Evolutionary conservation across 2,329 filamentous ascomycete genomes (phyloP), one percentile per base, ranked within the genome.

Genomic region (Graphilbum ipis-grandicollis): DNA sequence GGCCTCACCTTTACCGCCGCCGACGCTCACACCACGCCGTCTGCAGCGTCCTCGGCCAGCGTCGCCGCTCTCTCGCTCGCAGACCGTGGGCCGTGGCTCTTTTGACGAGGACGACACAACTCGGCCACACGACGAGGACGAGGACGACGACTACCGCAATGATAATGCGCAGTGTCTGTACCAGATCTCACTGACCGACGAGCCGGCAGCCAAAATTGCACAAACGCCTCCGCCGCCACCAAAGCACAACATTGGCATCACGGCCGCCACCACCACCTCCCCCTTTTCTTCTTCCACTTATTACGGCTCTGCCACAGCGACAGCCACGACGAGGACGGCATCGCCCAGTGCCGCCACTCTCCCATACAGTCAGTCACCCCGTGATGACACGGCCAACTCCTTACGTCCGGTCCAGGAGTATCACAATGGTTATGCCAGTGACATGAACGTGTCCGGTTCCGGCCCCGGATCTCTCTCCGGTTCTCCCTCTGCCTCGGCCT

Each of bases 341-440:
- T 7, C 28, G 14, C 8, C 28, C 6, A 10, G 8, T 9, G 14
- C 28, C 9, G 28, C 14, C 37, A n/a, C n/a, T n/a, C n/a, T n/a
- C n/a, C n/a, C n/a, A n/a, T n/a, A n/a, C n/a, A n/a, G n/a, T n/a
- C n/a, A n/a, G n/a, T n/a, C n/a, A n/a, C n/a, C 35, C 42, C 28
- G 23, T 31, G 17, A 17, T 14, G 32, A 34, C 34, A 35, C 26
- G 19, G 31, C 34, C 26, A 19, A 15, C 28, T 32, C 36, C 8
- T 40, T 42, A 9, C 42, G 40, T 10, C 50, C 52, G 8, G 43
- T 53, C 19, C 46, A 54, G 35, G 51, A 52, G 38, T 51, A 56
- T 39, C 53, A 54, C 48, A 53, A 50, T 42, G 52, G 46, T 37
- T 51, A 47, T 41, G 39, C 48, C 35, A 41, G 48, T 46, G 48